Conservation (phyloP, 2,329 filamentous ascomycete species). For the Penicillium sp. region DNA sequence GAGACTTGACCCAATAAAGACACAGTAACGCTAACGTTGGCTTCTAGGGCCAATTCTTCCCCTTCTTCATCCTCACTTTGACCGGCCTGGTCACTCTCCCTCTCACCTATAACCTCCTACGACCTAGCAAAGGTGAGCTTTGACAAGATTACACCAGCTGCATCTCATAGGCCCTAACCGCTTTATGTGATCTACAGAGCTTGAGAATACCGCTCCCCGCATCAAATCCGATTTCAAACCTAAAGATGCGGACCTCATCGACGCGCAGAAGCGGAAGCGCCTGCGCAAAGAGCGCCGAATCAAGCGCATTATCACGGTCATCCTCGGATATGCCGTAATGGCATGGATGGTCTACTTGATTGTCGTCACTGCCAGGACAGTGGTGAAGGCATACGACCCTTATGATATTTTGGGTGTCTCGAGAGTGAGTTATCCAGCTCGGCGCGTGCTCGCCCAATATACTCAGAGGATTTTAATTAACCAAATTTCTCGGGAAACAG, state of each 20-base stretch:
- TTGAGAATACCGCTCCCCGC: conserved; percentile 76
- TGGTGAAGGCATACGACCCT: conserved; percentile 87
- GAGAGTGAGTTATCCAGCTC: conserved; percentile 57
- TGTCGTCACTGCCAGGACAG: conserved; percentile 68
- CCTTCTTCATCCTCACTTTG: conserved; percentile 95
- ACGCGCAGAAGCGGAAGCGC: conserved; percentile 78
- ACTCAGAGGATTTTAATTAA: neutral
- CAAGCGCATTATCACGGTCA: conserved; percentile 75
- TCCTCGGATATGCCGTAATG: conserved; percentile 79
- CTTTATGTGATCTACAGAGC: conserved; percentile 47
- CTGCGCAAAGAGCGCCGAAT: conserved; percentile 85
- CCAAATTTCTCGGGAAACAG: conserved; percentile 43
- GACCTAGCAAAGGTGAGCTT: conserved; percentile 65
- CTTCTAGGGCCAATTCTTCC: conserved; percentile 87
- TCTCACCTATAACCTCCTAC: conserved; percentile 83
- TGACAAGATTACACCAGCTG: neutral
- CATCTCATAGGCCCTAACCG: conserved; percentile 1
- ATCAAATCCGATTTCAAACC: conserved; percentile 80
- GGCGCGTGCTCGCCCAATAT: neutral
- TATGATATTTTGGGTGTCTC: conserved; percentile 90
- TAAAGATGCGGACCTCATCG: conserved; percentile 79
- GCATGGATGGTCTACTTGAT: conserved; percentile 92
- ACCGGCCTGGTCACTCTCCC: conserved; percentile 84
- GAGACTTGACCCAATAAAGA: neutral
- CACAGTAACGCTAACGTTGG: neutral